These are phyloP conservation scores for Trebouxiophyceae sp. DNA, from an alignment of 163 green algal genomes.

Conservation along the genomic window DNA sequence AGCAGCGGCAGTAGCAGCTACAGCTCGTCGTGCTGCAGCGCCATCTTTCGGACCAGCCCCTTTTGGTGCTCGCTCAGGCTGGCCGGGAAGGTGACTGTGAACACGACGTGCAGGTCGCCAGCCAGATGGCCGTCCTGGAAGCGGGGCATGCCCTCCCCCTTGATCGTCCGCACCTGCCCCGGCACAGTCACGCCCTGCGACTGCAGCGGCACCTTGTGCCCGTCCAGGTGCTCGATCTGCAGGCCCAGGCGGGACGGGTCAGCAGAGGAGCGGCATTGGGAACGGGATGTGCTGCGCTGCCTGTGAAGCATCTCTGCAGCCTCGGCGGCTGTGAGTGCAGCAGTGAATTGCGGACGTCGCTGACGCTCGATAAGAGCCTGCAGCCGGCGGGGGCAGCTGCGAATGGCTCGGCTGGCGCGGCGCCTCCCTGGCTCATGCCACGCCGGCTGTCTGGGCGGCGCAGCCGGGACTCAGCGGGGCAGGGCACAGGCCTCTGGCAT, in stretches of 20 bases:
- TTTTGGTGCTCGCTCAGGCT: slow-evolving; percentile 57
- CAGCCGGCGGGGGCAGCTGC: too few relatives aligned
- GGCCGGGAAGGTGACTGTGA: slow-evolving; percentile 76
- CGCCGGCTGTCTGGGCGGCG: too few relatives aligned
- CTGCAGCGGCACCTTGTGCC: slow-evolving; percentile 65
- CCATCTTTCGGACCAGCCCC: slow-evolving; percentile 31
- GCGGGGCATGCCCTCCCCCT: slow-evolving; percentile 65
- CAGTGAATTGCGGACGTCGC: too few relatives aligned
- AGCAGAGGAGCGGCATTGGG: too few relatives aligned
- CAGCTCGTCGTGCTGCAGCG: slow-evolving; percentile 12
- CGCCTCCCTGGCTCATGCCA: too few relatives aligned
- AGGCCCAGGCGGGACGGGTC: background rate
- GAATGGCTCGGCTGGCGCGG: too few relatives aligned
- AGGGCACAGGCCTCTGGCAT: too few relatives aligned
- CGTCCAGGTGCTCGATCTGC: slow-evolving; percentile 87
- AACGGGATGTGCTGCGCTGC: too few relatives aligned
- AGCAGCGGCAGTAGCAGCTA: background rate
- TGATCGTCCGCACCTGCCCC: slow-evolving; percentile 60
- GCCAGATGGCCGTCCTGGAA: slow-evolving; percentile 36
- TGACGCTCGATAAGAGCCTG: too few relatives aligned
- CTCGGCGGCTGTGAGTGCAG: too few relatives aligned
- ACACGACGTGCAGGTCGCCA: slow-evolving; percentile 82
- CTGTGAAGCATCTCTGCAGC: too few relatives aligned
- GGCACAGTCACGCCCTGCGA: slow-evolving; percentile 58
- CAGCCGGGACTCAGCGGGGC: too few relatives aligned